Base-by-base conservation (phyloP, 257 asterid species). In the Solanum paucissectum region DNA sequence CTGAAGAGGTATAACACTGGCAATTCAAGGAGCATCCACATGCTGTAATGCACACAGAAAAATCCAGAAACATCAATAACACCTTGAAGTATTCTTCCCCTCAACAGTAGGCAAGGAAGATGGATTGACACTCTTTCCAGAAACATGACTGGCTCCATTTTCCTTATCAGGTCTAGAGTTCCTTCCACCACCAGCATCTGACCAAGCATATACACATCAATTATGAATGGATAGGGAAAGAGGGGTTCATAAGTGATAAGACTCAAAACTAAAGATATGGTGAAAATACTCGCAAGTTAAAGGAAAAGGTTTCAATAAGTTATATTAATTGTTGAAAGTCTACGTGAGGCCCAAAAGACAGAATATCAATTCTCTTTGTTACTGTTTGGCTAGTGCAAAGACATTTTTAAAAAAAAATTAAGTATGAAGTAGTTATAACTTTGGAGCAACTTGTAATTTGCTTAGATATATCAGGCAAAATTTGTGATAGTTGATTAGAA, bases 1-100 rank as follows among this genome's bases (percentile, higher is more conserved):
- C 85, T 82, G 69, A 21, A 60, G 52, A 13, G 72, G 86, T 16
- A 18, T 62, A 49, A 14, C 23, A 58, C 46, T 38, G 21, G 64
- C 32, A 37, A 52, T 79, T 86, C 84, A 87, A 87, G 77, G 58
- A 84, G 58, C 87, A 84, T 23, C n/a, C 75, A 84, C 66, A 84
- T 64, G 87, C 37, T 9, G 9, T 84, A 36, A 84, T 23, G 68
- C 87, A 84, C 71, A 83, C 76, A 84, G 10, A 49, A 52, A 76
- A 85, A 44, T 34, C 55, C 46, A 87, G 5, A 62, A 83, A n/a
- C 36, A 83, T 38, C 68, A 37, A 32, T 25, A 42, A 69, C 91
- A 96, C 98, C 99, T 94, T 86, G 92, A 71, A 87, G 87, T 92
- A 84, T 87, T 92, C 46, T 75, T 88, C 68, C 92, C 95, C 87